phyloP scores from a whole-genome alignment of 495 filamentous ascomycete genomes.

The Hypoxylon subgilvum region DNA sequence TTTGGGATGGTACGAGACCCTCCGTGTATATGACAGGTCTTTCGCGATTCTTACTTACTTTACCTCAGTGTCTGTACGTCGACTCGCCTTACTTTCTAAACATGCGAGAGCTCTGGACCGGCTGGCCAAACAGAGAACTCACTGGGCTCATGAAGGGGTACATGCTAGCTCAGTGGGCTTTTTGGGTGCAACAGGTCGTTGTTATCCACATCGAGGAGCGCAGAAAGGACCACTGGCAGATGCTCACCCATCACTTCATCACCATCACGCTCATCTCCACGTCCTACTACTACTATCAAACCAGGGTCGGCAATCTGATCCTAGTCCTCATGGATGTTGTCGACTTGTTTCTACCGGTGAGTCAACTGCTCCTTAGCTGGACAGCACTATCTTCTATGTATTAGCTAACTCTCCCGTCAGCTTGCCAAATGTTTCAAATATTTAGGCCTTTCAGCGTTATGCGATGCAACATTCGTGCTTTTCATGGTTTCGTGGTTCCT shows the following conservation, averaged over 20 bases:
- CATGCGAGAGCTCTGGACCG: conserved; percentile 77
- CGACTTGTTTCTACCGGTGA: conserved; percentile 84
- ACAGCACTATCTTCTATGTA: not conserved
- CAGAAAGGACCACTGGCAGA: conserved; percentile 92
- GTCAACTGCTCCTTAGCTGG: conserved; percentile 40
- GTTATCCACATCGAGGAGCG: conserved; percentile 93
- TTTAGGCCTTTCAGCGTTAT: conserved; percentile 71
- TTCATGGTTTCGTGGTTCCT: conserved; percentile 88
- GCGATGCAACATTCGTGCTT: conserved; percentile 83
- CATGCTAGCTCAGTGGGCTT: conserved; percentile 86
- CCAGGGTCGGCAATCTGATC: conserved; percentile 85
- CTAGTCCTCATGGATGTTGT: conserved; percentile 93
- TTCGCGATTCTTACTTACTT: conserved; percentile 31
- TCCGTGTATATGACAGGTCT: conserved; percentile 12
- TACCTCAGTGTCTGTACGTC: conserved; percentile 75
- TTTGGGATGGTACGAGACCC: conserved; percentile 76
- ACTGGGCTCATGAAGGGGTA: conserved; percentile 83
- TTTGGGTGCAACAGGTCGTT: conserved; percentile 92
- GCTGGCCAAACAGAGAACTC: conserved; percentile 79
- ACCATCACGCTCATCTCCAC: conserved; percentile 79
- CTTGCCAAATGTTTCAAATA: conserved; percentile 96
- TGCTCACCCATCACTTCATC: conserved; percentile 93
- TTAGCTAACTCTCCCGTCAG: conserved; percentile 54
- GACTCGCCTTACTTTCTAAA: conserved; percentile 80
- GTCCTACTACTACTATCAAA: conserved; percentile 83